Base-by-base conservation (phyloP, 768 basidiomycete species). In the Boletus speciosus region DNA sequence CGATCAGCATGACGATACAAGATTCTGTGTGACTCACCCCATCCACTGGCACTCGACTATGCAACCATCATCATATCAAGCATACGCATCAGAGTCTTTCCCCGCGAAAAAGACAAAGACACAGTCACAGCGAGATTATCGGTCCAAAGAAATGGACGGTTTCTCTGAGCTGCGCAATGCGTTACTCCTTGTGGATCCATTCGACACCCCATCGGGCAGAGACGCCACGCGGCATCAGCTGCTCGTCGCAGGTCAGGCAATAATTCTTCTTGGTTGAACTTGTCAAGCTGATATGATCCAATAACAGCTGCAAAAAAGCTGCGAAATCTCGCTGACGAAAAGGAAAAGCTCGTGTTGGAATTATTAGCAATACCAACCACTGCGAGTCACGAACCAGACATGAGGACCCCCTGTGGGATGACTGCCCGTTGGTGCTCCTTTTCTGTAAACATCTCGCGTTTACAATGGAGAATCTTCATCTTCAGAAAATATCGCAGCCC, bases 281-380 rank as follows among this genome's bases (percentile, higher is more conserved):
- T 25, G 12, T 35, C 16, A 19, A 19, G 12, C 52, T 64, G 37
- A 65, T 19, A 19, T 8, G 27, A 35, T 51, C n/a, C 5, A 10
- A 19, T n/a, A 23, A 58, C 38, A 48, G 75, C 81, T 43, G 79
- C 80, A 1, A 81, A 77, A 74, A 78, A 82, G 66, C 76, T 80
- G 77, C 55, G 62, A 46, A 50, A 57, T 32, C 66, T 66, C 6
- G 63, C 63, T 1, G 57, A 65, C 15, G 63, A 66, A 35, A 66
- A 66, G 41, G 52, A 67, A 60, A 50, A 51, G 6, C 64, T 65
- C 16, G 34, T 47, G 11, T 27, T 50, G 12, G 45, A 15, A 31
- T 9, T 67, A 37, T 65, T 62, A 39, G 62, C 52, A 6, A 37
- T 52, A n/a, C 47, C 58, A 29, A 40, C 36, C 16, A 7, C n/a